Evolutionary conservation across 2,329 filamentous ascomycete species (phyloP), one percentile per base, ranked within the genome.

Genomic region (Fusarium proliferatum): DNA sequence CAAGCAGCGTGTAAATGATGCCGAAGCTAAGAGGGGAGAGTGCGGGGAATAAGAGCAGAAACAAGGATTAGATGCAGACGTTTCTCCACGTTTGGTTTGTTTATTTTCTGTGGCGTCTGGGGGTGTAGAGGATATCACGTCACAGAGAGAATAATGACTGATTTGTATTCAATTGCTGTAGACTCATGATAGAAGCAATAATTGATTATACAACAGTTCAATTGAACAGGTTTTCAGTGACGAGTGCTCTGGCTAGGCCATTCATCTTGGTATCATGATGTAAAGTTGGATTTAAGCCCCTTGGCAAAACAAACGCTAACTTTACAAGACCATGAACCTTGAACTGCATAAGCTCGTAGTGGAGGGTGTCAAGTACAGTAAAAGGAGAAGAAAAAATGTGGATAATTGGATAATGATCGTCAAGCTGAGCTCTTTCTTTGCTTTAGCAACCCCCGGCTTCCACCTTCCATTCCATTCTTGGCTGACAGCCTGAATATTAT

Each of bases 81-180:
- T 64, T 75, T 76, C 73, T 64, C 73, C 71, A 69, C 57, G 66
- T 65, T 75, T 66, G 61, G 34, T 43, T 26, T 61, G 36, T 67
- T 49, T 34, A 41, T 48, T 60, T 67, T 53, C 45, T 39, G 72
- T 65, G 69, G 72, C 66, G 74, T 76, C 74, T 56, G 69, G 69
- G 69, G 71, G 63, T 36, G 33, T 59, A 61, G 23, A 55, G n/a
- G 28, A 67, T 11, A 52, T 56, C 61, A 75, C 64, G 64, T 75
- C 72, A 73, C 71, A 60, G n/a, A 45, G 26, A 39, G 30, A 9
- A 61, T 9, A 60, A 60, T 64, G 45, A 36, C 61, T 45, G 36
- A 41, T 17, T 21, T 38, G 1, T 42, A 28, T 26, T 46, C 8
- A 28, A 52, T 55, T 45, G 7, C 19, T 41, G 12, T 12, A 9